A percentile compares a stretch with the other conserved stretches of the same genome.
These are phyloP conservation scores for Sporothrix humicola DNA, from an alignment of 2,329 filamentous ascomycete species.

Conservation along the genomic window DNA sequence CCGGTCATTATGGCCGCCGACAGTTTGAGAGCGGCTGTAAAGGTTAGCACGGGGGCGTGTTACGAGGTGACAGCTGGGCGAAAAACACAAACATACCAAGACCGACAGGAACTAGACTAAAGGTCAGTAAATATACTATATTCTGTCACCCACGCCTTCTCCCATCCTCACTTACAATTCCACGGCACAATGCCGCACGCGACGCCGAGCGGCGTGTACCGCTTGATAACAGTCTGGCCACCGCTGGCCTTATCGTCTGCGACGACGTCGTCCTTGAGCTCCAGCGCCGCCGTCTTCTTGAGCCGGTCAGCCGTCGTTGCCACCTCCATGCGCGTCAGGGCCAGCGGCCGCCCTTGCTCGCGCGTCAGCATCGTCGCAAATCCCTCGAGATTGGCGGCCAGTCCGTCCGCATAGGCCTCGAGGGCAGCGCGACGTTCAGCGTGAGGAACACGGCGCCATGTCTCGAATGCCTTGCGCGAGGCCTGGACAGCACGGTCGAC, in stretches of 20 bases:
- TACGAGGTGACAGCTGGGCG: background rate
- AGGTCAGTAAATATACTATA: background rate
- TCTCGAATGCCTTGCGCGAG: constrained; percentile 46
- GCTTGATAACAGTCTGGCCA: background rate
- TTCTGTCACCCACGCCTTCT: too few relatives aligned
- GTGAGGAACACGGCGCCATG: constrained; percentile 47
- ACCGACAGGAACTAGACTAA: background rate
- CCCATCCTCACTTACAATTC: constrained; percentile 44
- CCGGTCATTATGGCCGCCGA: constrained; percentile 62
- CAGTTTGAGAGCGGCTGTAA: constrained; percentile 55
- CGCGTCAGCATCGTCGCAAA: constrained; percentile 15
- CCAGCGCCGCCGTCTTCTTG: background rate
- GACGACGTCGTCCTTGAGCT: background rate
- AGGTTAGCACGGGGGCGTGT: background rate
- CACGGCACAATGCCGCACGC: constrained; percentile 48
- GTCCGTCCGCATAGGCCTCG: constrained; percentile 47
- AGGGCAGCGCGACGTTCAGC: constrained; percentile 37
- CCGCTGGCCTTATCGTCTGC: background rate
- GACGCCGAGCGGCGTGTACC: constrained; percentile 3
- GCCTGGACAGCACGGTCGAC: constrained; percentile 49
- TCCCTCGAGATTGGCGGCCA: background rate
- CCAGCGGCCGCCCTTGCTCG: constrained; percentile 10
- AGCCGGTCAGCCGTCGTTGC: background rate
- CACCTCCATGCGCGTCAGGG: background rate
- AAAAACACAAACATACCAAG: background rate